Evolutionary conservation across 768 basidiomycete species (phyloP).

Genomic region (Dendrothele bispora): DNA sequence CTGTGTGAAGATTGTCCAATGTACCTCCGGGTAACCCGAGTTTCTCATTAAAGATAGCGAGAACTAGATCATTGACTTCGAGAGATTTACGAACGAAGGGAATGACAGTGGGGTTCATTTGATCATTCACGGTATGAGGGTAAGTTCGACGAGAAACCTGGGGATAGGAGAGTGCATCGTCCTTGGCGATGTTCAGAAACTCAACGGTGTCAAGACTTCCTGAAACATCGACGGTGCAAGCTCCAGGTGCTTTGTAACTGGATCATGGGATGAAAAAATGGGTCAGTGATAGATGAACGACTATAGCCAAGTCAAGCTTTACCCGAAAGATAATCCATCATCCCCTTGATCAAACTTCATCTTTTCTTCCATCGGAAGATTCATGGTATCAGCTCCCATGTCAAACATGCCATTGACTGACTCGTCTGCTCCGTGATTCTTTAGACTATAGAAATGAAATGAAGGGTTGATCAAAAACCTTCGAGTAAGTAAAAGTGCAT

Average conservation of each 20-base stretch:
- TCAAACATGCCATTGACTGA: constrained; percentile 53
- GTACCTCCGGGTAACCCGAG: constrained; percentile 21
- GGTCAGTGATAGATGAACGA: neutral
- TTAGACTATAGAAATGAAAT: constrained; percentile 35
- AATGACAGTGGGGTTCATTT: constrained; percentile 47
- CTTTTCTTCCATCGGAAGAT: constrained; percentile 56
- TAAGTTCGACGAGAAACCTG: constrained; percentile 52
- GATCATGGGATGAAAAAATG: neutral
- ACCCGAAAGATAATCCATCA: constrained; percentile 12
- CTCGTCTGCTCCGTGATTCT: constrained; percentile 54
- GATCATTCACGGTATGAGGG: constrained; percentile 48
- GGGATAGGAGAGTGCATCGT: constrained; percentile 67
- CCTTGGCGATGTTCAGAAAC: constrained; percentile 68
- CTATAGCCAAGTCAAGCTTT: neutral
- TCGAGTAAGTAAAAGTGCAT: neutral
- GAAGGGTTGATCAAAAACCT: neutral
- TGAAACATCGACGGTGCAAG: constrained; percentile 59
- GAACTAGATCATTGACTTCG: constrained; percentile 10
- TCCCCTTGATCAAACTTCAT: constrained; percentile 60
- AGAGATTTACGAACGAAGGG: constrained; percentile 62
- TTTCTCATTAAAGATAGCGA: constrained; percentile 19
- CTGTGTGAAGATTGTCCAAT: constrained; percentile 17
- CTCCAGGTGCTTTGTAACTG: constrained; percentile 64
- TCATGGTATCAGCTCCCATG: constrained; percentile 54
- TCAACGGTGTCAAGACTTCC: constrained; percentile 59